These are phyloP conservation scores for Ceratocystis cacaofunesta DNA, from an alignment of 2,329 filamentous ascomycete genomes.

Conservation along the genomic window DNA sequence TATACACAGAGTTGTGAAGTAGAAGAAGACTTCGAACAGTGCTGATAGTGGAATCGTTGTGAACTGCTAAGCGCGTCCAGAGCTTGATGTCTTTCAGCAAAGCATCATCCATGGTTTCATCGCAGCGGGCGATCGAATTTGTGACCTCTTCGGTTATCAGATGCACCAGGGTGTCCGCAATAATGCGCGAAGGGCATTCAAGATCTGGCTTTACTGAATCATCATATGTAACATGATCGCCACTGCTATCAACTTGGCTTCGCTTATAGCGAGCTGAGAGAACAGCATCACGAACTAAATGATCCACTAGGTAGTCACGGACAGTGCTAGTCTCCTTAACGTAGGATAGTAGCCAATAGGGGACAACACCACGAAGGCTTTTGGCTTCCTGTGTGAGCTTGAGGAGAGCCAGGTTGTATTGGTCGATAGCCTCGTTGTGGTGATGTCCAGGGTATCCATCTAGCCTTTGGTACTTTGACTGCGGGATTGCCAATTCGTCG, in stretches of 20 bases:
- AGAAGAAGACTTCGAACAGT: background rate
- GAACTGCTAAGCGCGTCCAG: constrained; percentile 3
- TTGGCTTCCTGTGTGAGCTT: background rate
- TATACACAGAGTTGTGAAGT: constrained; percentile 6
- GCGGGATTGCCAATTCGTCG: background rate
- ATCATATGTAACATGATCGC: background rate
- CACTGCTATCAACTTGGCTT: background rate
- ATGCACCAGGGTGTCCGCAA: background rate
- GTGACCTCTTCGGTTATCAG: background rate
- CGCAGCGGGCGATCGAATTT: background rate
- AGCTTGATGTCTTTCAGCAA: background rate
- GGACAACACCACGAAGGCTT: background rate
- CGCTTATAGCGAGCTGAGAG: background rate
- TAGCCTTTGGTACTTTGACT: background rate
- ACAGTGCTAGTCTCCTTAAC: background rate
- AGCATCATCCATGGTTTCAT: background rate
- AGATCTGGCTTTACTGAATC: background rate
- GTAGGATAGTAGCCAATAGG: constrained; percentile 4
- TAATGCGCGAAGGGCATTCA: background rate
- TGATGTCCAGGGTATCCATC: background rate
- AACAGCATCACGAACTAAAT: background rate
- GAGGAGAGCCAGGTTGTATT: background rate
- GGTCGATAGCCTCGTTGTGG: background rate
- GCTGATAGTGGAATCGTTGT: constrained; percentile 1
- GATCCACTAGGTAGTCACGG: background rate